These are phyloP conservation scores for Inga oerstediana DNA, from an alignment of 306 rosid genomes.

Conservation along the genomic window DNA sequence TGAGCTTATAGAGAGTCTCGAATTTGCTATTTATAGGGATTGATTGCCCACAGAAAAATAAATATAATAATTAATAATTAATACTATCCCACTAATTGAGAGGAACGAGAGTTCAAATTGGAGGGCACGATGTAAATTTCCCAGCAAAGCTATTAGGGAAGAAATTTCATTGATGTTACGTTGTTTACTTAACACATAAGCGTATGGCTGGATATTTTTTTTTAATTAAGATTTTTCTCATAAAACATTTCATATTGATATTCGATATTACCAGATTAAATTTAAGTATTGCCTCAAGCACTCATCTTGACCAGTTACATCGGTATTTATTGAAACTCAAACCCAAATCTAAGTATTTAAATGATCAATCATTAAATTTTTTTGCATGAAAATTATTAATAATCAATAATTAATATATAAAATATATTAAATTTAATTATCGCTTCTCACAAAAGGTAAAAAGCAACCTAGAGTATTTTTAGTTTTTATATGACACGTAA, in stretches of 20 bases:
- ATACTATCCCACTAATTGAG: not conserved
- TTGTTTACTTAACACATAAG: not conserved
- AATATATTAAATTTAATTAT: not conserved
- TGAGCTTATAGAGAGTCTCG: not conserved
- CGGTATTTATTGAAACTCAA: not conserved
- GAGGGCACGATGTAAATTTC: not conserved
- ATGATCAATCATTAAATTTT: not conserved
- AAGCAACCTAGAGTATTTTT: not conserved
- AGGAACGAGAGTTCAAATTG: not conserved
- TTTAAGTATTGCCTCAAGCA: not conserved
- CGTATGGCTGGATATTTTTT: no score
- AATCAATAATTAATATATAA: not conserved
- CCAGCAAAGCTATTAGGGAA: not conserved
- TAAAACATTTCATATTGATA: not conserved
- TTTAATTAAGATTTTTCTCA: not conserved
- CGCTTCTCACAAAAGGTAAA: not conserved
- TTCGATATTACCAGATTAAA: no score
- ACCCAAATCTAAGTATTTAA: not conserved
- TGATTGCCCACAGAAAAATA: not conserved
- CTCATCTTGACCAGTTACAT: no score
- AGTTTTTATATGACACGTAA: no score
- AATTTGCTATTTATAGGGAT: not conserved
- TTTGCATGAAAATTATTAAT: not conserved
- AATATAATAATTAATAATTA: not conserved
- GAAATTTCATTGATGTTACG: not conserved